Base-by-base conservation (phyloP, 2,329 filamentous ascomycete genomes). In the Knufia fluminis region DNA sequence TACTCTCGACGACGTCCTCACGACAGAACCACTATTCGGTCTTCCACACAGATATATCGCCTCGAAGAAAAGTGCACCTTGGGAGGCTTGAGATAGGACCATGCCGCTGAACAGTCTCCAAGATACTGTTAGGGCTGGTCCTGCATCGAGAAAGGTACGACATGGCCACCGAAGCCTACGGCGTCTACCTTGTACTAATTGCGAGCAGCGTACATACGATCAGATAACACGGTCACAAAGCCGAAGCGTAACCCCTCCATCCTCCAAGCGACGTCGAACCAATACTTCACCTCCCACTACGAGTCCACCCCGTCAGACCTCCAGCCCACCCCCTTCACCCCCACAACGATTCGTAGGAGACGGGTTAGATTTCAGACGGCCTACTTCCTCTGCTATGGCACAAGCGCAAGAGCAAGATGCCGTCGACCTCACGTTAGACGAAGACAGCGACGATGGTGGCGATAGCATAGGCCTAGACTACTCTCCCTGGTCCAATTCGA, bases 331-430 rank as follows among this genome's bases (percentile, higher is more conserved):
- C 64, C 52, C 42, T 59, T 59, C 57, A 39, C 60, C 57, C 53
- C 64, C 54, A 63, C 19, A 17, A 31, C 65, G 59, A 60, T 74
- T 64, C 54, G 61, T 67, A 12, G 72, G 76, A n/a, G 74, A 79
- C 64, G 76, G 77, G 3, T 65, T 71, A 39, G 78, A 80, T 54
- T 75, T 69, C 53, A 67, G 77, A 51, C 67, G 75, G 52, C 78
- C 78, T 1, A 62, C 68, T 14, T 67, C 69, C 64, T 68, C 64
- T 3, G 66, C 71, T 44, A 65, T 33, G 24, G 38, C 12, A 44
- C 45, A 43, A 16, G 23, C 22, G 35, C 39, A 46, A n/a, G 23
- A 35, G 22, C 46, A 44, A 16, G 23, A 41, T 32, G 42, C 46
- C n/a, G 49, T 52, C 33, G 50, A 70, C 53, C 60, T 69, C 38